Evolutionary conservation across 1,284 basidiomycete species (phyloP).

Genomic region (Cryptococcus jaspeensis): DNA sequence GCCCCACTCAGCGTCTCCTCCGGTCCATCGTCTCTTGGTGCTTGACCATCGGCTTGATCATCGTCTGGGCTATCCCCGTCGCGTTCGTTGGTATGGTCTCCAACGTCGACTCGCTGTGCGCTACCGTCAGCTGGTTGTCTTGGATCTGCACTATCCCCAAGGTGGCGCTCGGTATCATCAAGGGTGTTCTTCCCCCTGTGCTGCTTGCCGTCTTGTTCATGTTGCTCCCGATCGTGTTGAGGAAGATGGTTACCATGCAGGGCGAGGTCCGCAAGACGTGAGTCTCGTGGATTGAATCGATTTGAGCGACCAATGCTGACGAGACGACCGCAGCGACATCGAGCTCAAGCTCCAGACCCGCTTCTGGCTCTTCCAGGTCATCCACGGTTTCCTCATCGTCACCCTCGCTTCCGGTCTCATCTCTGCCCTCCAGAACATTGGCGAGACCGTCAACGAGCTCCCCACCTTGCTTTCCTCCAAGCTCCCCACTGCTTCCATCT

Average conservation of each 20-base stretch:
- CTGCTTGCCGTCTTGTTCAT: constrained; percentile 85
- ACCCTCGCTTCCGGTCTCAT: constrained; percentile 79
- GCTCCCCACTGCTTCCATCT: constrained; percentile 81
- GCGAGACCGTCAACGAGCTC: constrained; percentile 60
- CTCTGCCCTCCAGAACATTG: constrained; percentile 63
- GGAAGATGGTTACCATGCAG: constrained; percentile 44
- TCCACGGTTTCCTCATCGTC: constrained; percentile 87
- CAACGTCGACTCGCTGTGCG: constrained; percentile 74
- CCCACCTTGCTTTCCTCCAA: constrained; percentile 69
- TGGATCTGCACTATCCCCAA: constrained; percentile 76
- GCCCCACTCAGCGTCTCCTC: constrained; percentile 55
- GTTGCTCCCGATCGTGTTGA: constrained; percentile 82
- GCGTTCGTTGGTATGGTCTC: constrained; percentile 83
- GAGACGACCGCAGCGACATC: constrained; percentile 60
- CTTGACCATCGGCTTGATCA: constrained; percentile 57
- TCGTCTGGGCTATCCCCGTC: constrained; percentile 59
- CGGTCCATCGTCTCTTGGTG: constrained; percentile 55
- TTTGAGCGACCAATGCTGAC: constrained; percentile 66
- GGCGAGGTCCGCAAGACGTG: constrained; percentile 53
- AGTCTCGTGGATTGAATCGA: constrained; percentile 10
- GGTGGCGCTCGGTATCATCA: constrained; percentile 70
- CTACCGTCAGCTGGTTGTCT: constrained; percentile 65
- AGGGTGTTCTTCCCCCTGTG: constrained; percentile 83
- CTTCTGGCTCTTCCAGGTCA: constrained; percentile 87
- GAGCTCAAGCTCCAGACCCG: constrained; percentile 89